phyloP scores from a whole-genome alignment of 1,284 basidiomycete species.

The Rhodotorula sp. region DNA sequence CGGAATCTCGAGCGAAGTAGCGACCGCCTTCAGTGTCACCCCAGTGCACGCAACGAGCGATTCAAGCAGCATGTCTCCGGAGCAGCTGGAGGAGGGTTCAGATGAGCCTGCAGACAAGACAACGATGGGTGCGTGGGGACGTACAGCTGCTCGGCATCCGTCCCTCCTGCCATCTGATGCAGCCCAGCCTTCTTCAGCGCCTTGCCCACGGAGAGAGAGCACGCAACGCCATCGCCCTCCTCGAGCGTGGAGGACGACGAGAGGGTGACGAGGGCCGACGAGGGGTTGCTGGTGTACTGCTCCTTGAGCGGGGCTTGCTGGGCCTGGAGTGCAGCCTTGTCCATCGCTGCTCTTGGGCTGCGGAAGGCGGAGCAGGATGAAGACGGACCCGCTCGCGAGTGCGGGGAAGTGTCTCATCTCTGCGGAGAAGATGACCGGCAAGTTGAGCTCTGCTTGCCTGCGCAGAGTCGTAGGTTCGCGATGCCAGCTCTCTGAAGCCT shows the following conservation, averaged over 20 bases:
- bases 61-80: conserved; percentile 33
- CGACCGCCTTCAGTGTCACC: conserved; percentile 27
- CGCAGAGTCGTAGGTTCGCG: no score
- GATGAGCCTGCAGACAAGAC: neutral
- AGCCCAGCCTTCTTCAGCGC: conserved; percentile 21
- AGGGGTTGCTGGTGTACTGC: conserved; percentile 8
- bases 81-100: neutral
- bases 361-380: neutral
- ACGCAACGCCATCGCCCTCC: conserved; percentile 10
- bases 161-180: conserved; percentile 22
- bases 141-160: conserved; percentile 18
- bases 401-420: no score
- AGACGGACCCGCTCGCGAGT: neutral
- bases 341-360: neutral
- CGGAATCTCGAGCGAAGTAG: conserved; percentile 22
- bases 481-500: no score
- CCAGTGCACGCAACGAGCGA: conserved; percentile 27
- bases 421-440: no score
- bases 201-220: conserved; percentile 6
- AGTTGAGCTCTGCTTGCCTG: no score
- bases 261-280: conserved; percentile 14
- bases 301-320: conserved; percentile 28
- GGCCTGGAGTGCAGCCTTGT: conserved; percentile 17
- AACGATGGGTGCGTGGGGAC: neutral
- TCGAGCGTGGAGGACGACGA: conserved; percentile 9